phyloP scores from a whole-genome alignment of 1,284 basidiomycete species.

The Cryptococcus sp. region DNA sequence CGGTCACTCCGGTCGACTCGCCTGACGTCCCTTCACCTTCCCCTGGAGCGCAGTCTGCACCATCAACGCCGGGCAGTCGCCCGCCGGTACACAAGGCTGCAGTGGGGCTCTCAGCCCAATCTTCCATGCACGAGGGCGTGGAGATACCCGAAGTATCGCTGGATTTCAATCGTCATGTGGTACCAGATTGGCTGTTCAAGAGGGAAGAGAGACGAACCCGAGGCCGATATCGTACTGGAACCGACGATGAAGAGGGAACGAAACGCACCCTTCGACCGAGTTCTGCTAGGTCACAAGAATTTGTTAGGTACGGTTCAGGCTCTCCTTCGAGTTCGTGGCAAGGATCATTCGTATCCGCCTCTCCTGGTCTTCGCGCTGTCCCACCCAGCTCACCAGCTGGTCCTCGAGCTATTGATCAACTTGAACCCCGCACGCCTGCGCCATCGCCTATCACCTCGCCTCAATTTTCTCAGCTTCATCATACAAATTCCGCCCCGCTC shows the following conservation, averaged over 20 bases:
- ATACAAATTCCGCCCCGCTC: slow-evolving; percentile 44
- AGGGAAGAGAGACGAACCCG: slow-evolving; percentile 23
- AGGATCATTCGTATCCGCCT: slow-evolving; percentile 28
- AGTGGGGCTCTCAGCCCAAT: slow-evolving; percentile 36
- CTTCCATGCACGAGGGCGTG: slow-evolving; percentile 55
- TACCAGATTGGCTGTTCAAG: slow-evolving; percentile 84
- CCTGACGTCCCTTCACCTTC: slow-evolving; percentile 17
- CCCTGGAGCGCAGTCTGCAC: slow-evolving; percentile 23
- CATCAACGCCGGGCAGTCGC: slow-evolving; percentile 35
- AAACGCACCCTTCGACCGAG: slow-evolving; percentile 26
- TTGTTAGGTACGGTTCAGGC: slow-evolving; percentile 21
- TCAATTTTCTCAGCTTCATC: slow-evolving; percentile 36
- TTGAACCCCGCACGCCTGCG: slow-evolving; percentile 44
- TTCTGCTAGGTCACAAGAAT: slow-evolving; percentile 33
- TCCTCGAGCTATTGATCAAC: slow-evolving; percentile 24
- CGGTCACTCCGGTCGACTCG: slow-evolving; percentile 33
- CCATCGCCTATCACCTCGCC: slow-evolving; percentile 39
- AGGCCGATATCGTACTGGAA: slow-evolving; percentile 11
- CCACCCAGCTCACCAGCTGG: slow-evolving; percentile 19
- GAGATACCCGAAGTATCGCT: slow-evolving; percentile 85
- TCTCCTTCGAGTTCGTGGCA: slow-evolving; percentile 42
- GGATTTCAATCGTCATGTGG: slow-evolving; percentile 90
- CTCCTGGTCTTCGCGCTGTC: slow-evolving; percentile 17
- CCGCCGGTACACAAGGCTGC: slow-evolving; percentile 51
- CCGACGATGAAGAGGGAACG: slow-evolving; percentile 21